phyloP scores from a whole-genome alignment of 176 grass and related monocot genomes.

The Juncus effusus region DNA sequence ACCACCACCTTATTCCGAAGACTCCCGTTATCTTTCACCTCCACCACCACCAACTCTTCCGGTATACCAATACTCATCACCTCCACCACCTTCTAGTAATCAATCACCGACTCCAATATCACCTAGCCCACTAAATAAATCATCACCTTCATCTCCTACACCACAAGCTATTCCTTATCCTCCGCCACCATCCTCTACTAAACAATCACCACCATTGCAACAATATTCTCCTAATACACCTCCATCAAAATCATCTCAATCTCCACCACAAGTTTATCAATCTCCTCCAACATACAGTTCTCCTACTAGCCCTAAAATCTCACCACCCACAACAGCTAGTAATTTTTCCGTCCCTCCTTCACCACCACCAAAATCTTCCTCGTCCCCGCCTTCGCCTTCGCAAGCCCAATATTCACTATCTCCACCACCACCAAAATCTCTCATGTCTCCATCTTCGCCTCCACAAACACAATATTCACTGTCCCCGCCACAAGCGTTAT shows the following conservation, averaged over 20 bases:
- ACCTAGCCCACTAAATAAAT: not conserved
- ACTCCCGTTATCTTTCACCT: not conserved
- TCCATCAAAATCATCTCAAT: slow-evolving; percentile 17
- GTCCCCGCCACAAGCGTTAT: no score
- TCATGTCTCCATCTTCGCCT: no score
- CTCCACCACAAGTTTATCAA: no score
- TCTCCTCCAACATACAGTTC: no score
- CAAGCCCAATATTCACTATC: no score
- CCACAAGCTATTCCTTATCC: not conserved
- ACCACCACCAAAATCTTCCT: not conserved
- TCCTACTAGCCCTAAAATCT: no score
- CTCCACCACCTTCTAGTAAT: not conserved
- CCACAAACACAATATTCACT: no score
- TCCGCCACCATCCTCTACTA: slow-evolving; percentile 14
- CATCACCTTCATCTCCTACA: not conserved
- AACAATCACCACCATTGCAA: slow-evolving; percentile 5
- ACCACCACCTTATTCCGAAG: not conserved
- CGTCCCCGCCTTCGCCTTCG: no score
- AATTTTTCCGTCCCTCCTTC: no score
- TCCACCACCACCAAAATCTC: not conserved
- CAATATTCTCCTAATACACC: slow-evolving; percentile 25
- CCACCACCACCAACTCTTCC: slow-evolving; percentile 13
- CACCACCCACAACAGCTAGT: no score
- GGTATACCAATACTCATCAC: not conserved
- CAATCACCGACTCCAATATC: slow-evolving; percentile 5